A percentile compares a stretch with the other conserved stretches of the same genome.
These are phyloP conservation scores for Mortierella sp. DNA, from an alignment of 371 early-diverging fungal genomes.

Conservation along the genomic window DNA sequence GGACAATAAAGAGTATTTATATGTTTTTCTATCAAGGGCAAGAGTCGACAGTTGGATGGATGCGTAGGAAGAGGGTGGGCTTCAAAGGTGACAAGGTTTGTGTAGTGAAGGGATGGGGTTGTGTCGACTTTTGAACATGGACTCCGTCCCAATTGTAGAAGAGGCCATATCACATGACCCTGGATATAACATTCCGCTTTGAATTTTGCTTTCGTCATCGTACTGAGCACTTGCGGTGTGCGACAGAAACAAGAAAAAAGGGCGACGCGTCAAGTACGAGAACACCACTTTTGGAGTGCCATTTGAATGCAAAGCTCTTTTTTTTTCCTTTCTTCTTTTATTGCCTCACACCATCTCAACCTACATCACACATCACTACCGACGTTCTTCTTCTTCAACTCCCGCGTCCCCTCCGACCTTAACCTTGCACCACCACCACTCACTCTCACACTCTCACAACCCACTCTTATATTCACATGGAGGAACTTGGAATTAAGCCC, in stretches of 20 bases:
- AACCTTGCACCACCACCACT: neutral
- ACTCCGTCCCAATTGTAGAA: too few relatives aligned
- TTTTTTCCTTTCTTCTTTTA: neutral
- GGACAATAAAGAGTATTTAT: too few relatives aligned
- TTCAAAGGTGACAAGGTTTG: too few relatives aligned
- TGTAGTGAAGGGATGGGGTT: too few relatives aligned
- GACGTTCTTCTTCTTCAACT: neutral
- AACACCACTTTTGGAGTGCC: neutral
- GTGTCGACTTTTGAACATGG: too few relatives aligned
- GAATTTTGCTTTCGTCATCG: constrained; percentile 1
- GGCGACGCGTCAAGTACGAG: constrained; percentile 31
- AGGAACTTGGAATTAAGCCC: constrained; percentile 57
- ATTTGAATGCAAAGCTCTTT: neutral
- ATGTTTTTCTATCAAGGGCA: too few relatives aligned
- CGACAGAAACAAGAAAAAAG: neutral
- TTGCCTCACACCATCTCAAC: neutral
- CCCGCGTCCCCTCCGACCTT: neutral
- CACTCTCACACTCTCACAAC: neutral
- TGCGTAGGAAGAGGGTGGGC: too few relatives aligned
- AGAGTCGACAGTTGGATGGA: too few relatives aligned
- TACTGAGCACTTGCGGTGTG: neutral
- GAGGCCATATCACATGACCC: too few relatives aligned
- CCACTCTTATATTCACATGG: constrained; percentile 38
- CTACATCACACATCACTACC: neutral
- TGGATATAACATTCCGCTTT: too few relatives aligned